phyloP scores from a whole-genome alignment of 176 grass and related monocot genomes.

The Lolium rigidum region DNA sequence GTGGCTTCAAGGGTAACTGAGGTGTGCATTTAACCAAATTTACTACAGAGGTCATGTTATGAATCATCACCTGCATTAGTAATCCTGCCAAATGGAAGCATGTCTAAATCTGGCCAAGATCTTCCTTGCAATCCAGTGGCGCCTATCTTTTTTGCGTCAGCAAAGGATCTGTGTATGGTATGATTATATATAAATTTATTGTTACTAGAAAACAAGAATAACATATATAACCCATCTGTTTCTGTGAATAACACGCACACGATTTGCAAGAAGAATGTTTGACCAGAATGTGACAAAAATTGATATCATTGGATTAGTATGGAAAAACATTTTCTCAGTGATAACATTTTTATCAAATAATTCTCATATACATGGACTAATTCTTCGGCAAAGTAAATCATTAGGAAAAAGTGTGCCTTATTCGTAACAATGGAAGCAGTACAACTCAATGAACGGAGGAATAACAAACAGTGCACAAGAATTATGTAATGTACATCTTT shows the following conservation, averaged over 20 bases:
- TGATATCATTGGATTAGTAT: no score
- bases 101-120: conserved; percentile 95
- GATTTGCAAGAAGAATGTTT: no score
- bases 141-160: conserved; percentile 71
- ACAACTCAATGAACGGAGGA: neutral
- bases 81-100: conserved; percentile 94
- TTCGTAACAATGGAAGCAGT: no score
- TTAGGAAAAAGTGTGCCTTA: no score
- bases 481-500: conserved; percentile 3
- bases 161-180: conserved; percentile 62
- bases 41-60: neutral
- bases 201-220: neutral
- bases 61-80: conserved; percentile 69
- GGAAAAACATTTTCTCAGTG: no score
- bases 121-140: conserved; percentile 67
- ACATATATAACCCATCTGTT: no score
- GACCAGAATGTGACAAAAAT: no score
- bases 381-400: no score
- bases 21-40: neutral
- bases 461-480: neutral
- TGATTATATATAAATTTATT: conserved; percentile 1
- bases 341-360: no score
- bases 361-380: no score
- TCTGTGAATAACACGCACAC: no score
- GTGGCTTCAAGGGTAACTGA: neutral